phyloP scores from a whole-genome alignment of 2,329 filamentous ascomycete species.

The Paraphoma chrysanthemicola region DNA sequence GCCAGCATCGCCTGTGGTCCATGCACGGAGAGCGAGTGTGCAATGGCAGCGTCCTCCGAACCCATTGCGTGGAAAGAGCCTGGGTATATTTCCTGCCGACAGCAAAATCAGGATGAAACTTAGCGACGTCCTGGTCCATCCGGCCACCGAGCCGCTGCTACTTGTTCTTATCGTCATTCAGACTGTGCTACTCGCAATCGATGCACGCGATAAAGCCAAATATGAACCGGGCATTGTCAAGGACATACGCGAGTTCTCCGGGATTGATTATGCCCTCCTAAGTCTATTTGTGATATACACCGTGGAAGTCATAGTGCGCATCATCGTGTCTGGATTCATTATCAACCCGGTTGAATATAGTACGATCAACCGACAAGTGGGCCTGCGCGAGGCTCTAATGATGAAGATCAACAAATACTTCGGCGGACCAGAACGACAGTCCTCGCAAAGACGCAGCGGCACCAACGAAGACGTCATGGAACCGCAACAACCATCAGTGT shows the following conservation, averaged over 20 bases:
- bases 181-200: conserved; percentile 84
- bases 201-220: conserved; percentile 77
- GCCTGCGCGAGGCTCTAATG: conserved; percentile 74
- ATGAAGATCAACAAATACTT: conserved; percentile 82
- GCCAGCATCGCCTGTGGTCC: conserved; percentile 40
- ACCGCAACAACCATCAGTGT: conserved; percentile 67
- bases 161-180: conserved; percentile 88
- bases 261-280: conserved; percentile 82
- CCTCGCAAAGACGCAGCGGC: conserved; percentile 64
- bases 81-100: conserved; percentile 83
- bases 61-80: conserved; percentile 82
- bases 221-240: conserved; percentile 56
- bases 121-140: conserved; percentile 85
- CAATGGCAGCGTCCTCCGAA: conserved; percentile 63
- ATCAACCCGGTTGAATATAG: conserved; percentile 92
- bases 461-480: conserved; percentile 40
- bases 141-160: conserved; percentile 85
- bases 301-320: conserved; percentile 79
- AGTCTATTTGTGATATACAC: conserved; percentile 89
- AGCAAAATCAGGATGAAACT: conserved; percentile 76
- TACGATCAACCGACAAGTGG: conserved; percentile 80
- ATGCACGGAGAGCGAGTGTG: conserved; percentile 42
- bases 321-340: conserved; percentile 92
- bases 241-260: conserved; percentile 69
- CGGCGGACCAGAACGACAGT: conserved; percentile 74